Percentiles rank a stretch among this genome's conserved stretches.
Evolutionary conservation across 2,329 filamentous ascomycete species (phyloP).

Genomic region (Ophiostoma himal-ulmi): DNA sequence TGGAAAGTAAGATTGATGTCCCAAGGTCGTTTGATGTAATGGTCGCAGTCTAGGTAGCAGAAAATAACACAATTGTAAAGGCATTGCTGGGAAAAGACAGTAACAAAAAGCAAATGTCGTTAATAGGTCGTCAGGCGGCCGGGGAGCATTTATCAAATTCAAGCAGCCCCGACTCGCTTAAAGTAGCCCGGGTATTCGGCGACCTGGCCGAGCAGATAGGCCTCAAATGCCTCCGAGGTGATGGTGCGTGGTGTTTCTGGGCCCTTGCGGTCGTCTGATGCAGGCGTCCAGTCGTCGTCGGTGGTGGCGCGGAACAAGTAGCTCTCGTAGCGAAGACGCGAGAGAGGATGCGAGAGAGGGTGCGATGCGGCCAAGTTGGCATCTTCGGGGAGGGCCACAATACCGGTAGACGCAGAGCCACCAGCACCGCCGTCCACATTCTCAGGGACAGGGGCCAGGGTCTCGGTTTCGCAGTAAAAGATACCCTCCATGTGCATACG

Average conservation of each 20-base stretch:
- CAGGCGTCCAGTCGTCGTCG: conserved; percentile 37
- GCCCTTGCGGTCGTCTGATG: conserved; percentile 23
- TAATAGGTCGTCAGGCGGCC: neutral
- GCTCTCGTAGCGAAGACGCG: conserved; percentile 31
- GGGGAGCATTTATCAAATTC: neutral
- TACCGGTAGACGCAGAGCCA: neutral
- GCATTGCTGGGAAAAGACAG: neutral
- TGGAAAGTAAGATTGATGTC: neutral
- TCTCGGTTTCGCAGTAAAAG: conserved; percentile 36
- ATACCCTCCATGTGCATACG: conserved; percentile 44
- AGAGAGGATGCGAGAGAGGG: neutral
- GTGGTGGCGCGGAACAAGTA: conserved; percentile 41
- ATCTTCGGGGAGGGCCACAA: neutral
- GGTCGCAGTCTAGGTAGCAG: conserved; percentile 9
- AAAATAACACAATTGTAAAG: neutral
- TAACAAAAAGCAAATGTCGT: neutral
- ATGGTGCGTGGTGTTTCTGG: conserved; percentile 31
- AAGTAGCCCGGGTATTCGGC: conserved; percentile 34
- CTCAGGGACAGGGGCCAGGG: conserved; percentile 8
- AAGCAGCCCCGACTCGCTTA: neutral
- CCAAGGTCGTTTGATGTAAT: neutral
- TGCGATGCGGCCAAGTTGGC: neutral
- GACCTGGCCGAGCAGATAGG: conserved; percentile 35
- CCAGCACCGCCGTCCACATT: neutral
- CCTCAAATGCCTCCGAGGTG: conserved; percentile 38